A percentile compares a stretch with the other conserved stretches of the same genome.
Conservation (phyloP, 176 grass and related monocot species). For the Microstegium vimineum region DNA sequence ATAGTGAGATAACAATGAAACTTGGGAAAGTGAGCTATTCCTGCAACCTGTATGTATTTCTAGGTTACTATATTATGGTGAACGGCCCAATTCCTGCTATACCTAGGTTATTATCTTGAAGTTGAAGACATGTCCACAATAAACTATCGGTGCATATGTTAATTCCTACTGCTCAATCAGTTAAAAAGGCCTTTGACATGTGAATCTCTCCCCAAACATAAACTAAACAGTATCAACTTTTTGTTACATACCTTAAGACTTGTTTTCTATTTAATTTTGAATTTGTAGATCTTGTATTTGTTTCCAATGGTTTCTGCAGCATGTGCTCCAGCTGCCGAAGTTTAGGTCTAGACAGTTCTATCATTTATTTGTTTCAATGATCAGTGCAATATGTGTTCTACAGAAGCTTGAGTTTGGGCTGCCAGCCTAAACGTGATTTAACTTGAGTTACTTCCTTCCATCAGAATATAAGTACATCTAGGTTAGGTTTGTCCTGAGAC, state of each 20-base stretch:
- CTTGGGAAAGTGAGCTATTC: not conserved
- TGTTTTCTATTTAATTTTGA: not conserved
- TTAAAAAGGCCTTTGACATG: not conserved
- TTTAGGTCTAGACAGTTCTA: not conserved
- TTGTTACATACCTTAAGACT: not conserved
- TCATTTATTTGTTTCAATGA: constrained; percentile 7
- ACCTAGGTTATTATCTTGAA: not conserved
- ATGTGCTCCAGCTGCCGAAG: not conserved
- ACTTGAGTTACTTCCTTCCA: not conserved
- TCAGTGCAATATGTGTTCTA: not conserved
- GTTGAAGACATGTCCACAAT: not conserved
- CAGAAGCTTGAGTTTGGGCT: not conserved
- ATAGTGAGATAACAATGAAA: not conserved
- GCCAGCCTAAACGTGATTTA: not conserved
- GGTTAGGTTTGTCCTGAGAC: too few species aligned
- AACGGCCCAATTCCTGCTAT: not conserved
- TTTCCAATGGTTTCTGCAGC: not conserved
- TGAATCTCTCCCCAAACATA: not conserved
- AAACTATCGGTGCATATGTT: not conserved
- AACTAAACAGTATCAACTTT: not conserved
- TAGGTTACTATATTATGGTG: not conserved
- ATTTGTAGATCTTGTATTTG: not conserved
- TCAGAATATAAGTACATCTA: not conserved
- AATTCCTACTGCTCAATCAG: not conserved
- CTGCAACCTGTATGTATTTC: not conserved